Evolutionary conservation across 805 yeast species (phyloP).

Genomic region (Saccharomycodes ludwigii): DNA sequence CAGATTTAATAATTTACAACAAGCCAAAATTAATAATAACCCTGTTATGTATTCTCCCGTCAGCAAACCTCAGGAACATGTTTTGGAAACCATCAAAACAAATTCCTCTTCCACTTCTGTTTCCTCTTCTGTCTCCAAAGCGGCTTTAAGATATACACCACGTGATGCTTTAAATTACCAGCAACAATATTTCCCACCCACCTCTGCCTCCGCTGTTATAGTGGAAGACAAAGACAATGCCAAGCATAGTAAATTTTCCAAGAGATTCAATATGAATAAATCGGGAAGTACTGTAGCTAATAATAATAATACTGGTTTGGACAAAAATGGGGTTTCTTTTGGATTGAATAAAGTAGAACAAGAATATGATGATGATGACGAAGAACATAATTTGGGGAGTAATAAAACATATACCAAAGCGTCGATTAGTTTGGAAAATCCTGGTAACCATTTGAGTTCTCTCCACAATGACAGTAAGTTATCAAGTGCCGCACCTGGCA

Average conservation of each 20-base stretch:
- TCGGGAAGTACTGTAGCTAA: slow-evolving; percentile 4
- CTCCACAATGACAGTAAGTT: no score
- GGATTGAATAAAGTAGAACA: slow-evolving; percentile 29
- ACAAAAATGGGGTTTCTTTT: slow-evolving; percentile 22
- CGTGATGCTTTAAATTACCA: no score
- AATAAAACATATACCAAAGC: no score
- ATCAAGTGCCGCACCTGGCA: no score
- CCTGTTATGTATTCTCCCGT: no score
- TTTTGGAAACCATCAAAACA: neutral
- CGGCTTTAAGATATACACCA: slow-evolving; percentile 1
- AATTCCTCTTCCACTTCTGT: neutral
- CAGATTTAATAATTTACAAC: neutral
- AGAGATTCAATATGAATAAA: slow-evolving; percentile 5
- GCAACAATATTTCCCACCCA: neutral
- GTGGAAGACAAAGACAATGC: slow-evolving; percentile 14
- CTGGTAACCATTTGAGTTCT: neutral
- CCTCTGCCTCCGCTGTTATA: slow-evolving; percentile 1
- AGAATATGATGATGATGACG: slow-evolving; percentile 8
- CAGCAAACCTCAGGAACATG: no score
- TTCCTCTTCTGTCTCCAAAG: neutral
- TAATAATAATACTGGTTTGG: slow-evolving; percentile 8
- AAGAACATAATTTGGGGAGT: slow-evolving; percentile 2
- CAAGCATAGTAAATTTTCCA: slow-evolving; percentile 11
- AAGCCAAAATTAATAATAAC: no score
- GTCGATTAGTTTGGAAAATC: no score